These are phyloP conservation scores for Bacterosira constricta DNA, from an alignment of 108 stramenopile species.

Conservation along the genomic window DNA sequence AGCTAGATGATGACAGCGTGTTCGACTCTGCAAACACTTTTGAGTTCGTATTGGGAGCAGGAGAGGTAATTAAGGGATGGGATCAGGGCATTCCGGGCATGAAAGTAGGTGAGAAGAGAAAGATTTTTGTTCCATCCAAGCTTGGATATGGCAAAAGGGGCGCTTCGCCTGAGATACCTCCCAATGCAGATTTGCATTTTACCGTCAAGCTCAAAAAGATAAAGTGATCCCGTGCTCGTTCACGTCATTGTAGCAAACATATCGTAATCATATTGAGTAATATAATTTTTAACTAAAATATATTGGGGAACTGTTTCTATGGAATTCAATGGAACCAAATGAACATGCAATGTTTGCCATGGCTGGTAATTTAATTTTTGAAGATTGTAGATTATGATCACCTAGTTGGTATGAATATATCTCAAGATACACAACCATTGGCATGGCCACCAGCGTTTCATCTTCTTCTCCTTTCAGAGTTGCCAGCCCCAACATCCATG, in stretches of 20 bases:
- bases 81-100: slow-evolving; percentile 86
- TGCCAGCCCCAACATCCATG: too few species aligned
- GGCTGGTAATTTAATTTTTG: too few species aligned
- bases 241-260: background rate
- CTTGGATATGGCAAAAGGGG: slow-evolving; percentile 92
- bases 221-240: slow-evolving; percentile 3
- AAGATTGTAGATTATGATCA: too few species aligned
- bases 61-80: slow-evolving; percentile 92
- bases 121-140: slow-evolving; percentile 84
- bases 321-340: too few species aligned
- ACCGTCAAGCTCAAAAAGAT: slow-evolving; percentile 61
- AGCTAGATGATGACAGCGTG: slow-evolving; percentile 62
- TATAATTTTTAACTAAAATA: too few species aligned
- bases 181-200: slow-evolving; percentile 83
- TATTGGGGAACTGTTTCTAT: too few species aligned
- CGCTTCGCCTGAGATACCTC: slow-evolving; percentile 83
- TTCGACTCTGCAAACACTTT: slow-evolving; percentile 77
- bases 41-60: slow-evolving; percentile 73
- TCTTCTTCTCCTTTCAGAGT: too few species aligned
- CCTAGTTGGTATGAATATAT: too few species aligned
- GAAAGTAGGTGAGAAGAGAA: slow-evolving; percentile 86
- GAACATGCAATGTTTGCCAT: too few species aligned
- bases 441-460: too few species aligned
- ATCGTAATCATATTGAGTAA: background rate
- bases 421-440: too few species aligned